phyloP scores from a whole-genome alignment of 1,284 basidiomycete genomes.

The Ganoderma sp. region DNA sequence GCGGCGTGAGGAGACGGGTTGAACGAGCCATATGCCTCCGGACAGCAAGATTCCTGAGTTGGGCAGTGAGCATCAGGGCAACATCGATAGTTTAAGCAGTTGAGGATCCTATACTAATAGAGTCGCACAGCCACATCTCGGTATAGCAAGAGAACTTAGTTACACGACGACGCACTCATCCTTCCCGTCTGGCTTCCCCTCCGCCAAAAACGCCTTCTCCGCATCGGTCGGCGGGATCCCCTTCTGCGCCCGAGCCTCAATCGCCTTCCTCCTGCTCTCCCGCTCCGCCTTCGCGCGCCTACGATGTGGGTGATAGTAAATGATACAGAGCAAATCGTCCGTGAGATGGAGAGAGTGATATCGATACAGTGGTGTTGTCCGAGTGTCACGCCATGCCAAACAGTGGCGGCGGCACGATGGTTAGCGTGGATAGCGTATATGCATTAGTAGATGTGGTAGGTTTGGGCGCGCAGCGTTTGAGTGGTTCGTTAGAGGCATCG shows the following conservation, averaged over 20 bases:
- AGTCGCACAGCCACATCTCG: not conserved
- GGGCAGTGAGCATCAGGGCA: not conserved
- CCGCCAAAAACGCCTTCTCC: constrained; percentile 67
- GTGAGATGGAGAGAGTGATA: constrained; percentile 21
- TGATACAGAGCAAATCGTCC: constrained; percentile 15
- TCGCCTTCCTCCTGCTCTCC: constrained; percentile 67
- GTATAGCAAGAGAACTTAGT: constrained; percentile 8
- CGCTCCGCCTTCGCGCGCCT: constrained; percentile 76
- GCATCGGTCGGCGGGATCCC: constrained; percentile 56
- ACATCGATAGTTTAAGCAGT: not conserved
- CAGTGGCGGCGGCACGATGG: constrained; percentile 67
- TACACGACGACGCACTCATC: constrained; percentile 68
- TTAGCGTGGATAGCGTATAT: constrained; percentile 52
- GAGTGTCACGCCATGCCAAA: constrained; percentile 62
- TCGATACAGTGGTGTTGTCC: constrained; percentile 28
- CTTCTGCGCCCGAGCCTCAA: constrained; percentile 72
- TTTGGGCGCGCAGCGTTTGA: constrained; percentile 38
- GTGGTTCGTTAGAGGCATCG: constrained; percentile 31
- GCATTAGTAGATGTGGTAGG: constrained; percentile 24
- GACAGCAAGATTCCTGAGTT: not conserved
- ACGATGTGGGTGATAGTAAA: constrained; percentile 12
- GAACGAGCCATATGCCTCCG: not conserved
- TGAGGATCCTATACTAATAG: not conserved
- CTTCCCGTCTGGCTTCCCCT: constrained; percentile 44
- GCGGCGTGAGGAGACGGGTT: not conserved